Evolutionary conservation across 148 eudicot genomes (phyloP).

Genomic region (Rhododendron vialii): DNA sequence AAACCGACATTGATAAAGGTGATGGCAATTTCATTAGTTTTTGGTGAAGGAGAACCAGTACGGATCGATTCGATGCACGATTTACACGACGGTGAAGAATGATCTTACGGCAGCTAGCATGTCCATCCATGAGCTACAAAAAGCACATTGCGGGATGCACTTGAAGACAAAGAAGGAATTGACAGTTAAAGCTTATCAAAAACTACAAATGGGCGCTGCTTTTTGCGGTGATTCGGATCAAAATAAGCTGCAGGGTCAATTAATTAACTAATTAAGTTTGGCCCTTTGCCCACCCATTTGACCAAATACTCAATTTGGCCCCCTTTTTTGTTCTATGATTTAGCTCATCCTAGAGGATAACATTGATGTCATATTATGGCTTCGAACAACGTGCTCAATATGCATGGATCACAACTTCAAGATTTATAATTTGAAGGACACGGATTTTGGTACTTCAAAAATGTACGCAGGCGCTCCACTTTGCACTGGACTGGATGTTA

Average conservation of each 20-base stretch:
- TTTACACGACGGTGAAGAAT: background rate
- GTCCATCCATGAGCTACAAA: background rate
- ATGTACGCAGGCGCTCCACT: too few relatives aligned
- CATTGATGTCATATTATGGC: background rate
- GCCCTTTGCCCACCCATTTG: background rate
- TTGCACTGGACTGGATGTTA: too few relatives aligned
- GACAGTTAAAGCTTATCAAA: background rate
- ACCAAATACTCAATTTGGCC: background rate
- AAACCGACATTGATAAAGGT: constrained; percentile 9
- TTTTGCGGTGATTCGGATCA: background rate
- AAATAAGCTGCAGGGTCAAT: background rate
- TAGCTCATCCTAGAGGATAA: background rate
- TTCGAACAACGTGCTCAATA: background rate
- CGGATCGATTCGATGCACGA: background rate
- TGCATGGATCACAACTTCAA: too few relatives aligned
- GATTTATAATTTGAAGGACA: too few relatives aligned
- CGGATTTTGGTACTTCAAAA: too few relatives aligned
- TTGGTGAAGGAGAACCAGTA: background rate
- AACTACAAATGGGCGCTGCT: background rate
- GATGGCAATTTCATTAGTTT: background rate
- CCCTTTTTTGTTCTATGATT: background rate
- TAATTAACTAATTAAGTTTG: background rate
- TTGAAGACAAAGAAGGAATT: constrained; percentile 4
- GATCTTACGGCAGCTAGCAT: background rate
- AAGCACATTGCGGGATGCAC: background rate